Conservation (phyloP, 148 eudicot species). For the Cornus suecica region DNA sequence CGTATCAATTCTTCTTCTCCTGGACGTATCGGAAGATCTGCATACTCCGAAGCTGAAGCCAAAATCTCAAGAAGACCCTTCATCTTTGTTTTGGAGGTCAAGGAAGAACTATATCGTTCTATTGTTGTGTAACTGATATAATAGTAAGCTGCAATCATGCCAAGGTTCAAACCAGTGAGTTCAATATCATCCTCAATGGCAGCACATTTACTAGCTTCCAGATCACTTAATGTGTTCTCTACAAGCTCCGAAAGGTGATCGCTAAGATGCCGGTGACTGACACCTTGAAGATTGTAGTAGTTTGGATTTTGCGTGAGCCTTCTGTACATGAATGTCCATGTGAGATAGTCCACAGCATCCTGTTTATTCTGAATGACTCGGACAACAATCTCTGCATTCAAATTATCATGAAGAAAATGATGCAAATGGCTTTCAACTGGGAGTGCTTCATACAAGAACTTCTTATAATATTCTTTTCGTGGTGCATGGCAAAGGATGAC, state of each 20-base stretch:
- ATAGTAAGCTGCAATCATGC: conserved; percentile 53
- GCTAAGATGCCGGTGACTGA: conserved; percentile 52
- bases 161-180: conserved; percentile 42
- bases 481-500: conserved; percentile 56
- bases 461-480: conserved; percentile 48
- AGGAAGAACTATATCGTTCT: conserved; percentile 48
- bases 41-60: conserved; percentile 47
- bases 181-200: conserved; percentile 46
- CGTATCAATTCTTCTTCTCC: conserved; percentile 50
- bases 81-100: conserved; percentile 42
- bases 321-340: conserved; percentile 55
- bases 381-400: conserved; percentile 48
- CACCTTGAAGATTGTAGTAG: conserved; percentile 56
- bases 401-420: conserved; percentile 45
- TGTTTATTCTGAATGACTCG: conserved; percentile 48
- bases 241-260: conserved; percentile 53
- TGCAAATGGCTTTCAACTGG: conserved; percentile 60
- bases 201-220: conserved; percentile 48
- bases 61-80: conserved; percentile 50
- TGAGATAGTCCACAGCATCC: conserved; percentile 55
- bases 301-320: conserved; percentile 57
- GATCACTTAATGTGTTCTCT: conserved; percentile 44
- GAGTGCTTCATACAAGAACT: conserved; percentile 54
- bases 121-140: conserved; percentile 50
- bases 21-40: conserved; percentile 41